These are phyloP conservation scores for Monosporozyma siamensis DNA, from an alignment of 805 yeast species.

Conservation along the genomic window DNA sequence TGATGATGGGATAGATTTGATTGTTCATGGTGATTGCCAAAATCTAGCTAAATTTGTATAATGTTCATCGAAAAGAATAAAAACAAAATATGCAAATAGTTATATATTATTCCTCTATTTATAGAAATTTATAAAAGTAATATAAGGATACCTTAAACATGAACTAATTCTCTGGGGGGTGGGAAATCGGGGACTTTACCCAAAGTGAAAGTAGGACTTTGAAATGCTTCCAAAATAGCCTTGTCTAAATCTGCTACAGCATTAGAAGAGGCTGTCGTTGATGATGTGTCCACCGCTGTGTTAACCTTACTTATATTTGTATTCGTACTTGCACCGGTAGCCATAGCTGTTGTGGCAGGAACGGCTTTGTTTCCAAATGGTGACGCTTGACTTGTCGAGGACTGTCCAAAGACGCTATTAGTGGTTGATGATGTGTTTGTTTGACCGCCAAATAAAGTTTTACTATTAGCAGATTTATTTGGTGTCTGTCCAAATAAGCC, in stretches of 20 bases:
- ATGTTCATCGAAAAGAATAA: neutral
- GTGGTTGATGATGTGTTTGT: neutral
- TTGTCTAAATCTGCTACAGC: slow-evolving; percentile 35
- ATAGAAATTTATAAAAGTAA: too few relatives aligned
- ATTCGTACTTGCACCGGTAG: neutral
- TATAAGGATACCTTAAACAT: too few relatives aligned
- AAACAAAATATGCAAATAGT: too few relatives aligned
- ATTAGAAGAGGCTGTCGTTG: neutral
- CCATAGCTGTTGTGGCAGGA: neutral
- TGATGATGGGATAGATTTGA: slow-evolving; percentile 38
- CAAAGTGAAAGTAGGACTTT: slow-evolving; percentile 38
- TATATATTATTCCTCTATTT: too few relatives aligned
- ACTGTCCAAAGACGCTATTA: neutral
- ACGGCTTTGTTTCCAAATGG: slow-evolving; percentile 4
- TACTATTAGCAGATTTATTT: neutral
- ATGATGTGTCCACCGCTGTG: too few relatives aligned
- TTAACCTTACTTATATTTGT: too few relatives aligned
- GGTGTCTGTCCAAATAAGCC: neutral
- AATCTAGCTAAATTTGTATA: slow-evolving; percentile 31
- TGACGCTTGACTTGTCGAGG: neutral
- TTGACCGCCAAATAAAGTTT: neutral
- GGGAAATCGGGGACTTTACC: slow-evolving; percentile 66
- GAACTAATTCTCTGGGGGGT: slow-evolving; percentile 45
- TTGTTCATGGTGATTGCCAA: slow-evolving; percentile 61
- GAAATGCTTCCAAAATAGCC: slow-evolving; percentile 39